Percentiles rank a stretch among this genome's conserved stretches.
These are phyloP conservation scores for Physaria fendleri DNA, from an alignment of 345 rosid genomes.

Conservation along the genomic window DNA sequence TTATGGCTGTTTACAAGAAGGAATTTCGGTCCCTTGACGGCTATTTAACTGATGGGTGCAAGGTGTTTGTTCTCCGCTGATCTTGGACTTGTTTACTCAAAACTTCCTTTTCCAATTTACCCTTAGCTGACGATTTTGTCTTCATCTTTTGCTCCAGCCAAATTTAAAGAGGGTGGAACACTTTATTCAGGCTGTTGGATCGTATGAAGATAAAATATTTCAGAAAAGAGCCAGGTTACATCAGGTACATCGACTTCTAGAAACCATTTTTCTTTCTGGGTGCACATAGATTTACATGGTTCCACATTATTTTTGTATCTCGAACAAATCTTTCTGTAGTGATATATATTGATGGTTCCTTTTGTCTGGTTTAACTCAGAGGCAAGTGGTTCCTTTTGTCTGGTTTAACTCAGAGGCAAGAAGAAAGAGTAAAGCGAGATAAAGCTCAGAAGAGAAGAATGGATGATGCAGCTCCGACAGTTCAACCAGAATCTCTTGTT, in stretches of 20 bases:
- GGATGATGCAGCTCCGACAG: slow-evolving; percentile 73
- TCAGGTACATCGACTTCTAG: slow-evolving; percentile 44
- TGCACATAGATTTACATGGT: slow-evolving; percentile 1
- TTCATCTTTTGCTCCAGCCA: slow-evolving; percentile 42
- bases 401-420: slow-evolving; percentile 58
- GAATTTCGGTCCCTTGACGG: slow-evolving; percentile 72
- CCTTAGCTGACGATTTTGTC: slow-evolving; percentile 5
- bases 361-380: slow-evolving; percentile 39
- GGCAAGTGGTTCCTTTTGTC: no score
- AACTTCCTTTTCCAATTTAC: slow-evolving; percentile 7
- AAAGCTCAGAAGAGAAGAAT: slow-evolving; percentile 62
- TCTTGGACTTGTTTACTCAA: background rate
- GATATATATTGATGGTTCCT: slow-evolving; percentile 7
- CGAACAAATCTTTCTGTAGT: background rate
- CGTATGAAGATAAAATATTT: slow-evolving; percentile 84
- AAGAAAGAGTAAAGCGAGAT: slow-evolving; percentile 73
- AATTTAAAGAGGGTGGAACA: slow-evolving; percentile 73
- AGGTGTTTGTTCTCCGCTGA: slow-evolving; percentile 40
- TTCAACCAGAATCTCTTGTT: slow-evolving; percentile 64
- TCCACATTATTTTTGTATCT: background rate
- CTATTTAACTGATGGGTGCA: slow-evolving; percentile 76
- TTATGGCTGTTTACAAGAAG: slow-evolving; percentile 89
- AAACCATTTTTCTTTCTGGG: background rate
- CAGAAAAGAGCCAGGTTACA: slow-evolving; percentile 79
- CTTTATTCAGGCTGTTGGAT: slow-evolving; percentile 91